A percentile compares a stretch with the other conserved stretches of the same genome.
These are phyloP conservation scores for Hyaloraphidium curvatum DNA, from an alignment of 192 early-diverging fungal species.

Conservation along the genomic window DNA sequence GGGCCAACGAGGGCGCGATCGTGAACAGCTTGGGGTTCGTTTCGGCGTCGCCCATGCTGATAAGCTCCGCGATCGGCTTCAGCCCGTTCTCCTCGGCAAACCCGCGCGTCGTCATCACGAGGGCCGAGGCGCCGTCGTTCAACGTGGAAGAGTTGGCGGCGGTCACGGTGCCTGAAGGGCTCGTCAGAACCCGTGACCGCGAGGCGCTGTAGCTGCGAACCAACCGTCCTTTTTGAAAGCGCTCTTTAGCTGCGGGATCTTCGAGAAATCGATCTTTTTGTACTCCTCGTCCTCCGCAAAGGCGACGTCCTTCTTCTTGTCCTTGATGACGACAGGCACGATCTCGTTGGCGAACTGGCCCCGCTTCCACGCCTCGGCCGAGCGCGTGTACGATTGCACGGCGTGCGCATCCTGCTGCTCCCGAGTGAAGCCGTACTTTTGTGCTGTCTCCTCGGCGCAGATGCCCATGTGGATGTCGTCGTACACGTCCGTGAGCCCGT, in stretches of 20 bases:
- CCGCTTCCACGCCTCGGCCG: constrained; percentile 64
- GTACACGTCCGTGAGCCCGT: constrained; percentile 94
- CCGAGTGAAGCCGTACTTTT: constrained; percentile 64
- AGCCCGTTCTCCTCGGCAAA: constrained; percentile 54
- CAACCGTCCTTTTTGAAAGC: constrained; percentile 72
- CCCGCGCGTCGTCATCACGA: constrained; percentile 61
- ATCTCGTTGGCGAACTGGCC: constrained; percentile 71
- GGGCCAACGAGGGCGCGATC: constrained; percentile 78
- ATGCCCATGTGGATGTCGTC: constrained; percentile 65
- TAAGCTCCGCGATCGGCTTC: constrained; percentile 71
- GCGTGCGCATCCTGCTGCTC: constrained; percentile 84
- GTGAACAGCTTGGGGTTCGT: constrained; percentile 80
- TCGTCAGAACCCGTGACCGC: neutral
- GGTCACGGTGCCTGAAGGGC: constrained; percentile 50
- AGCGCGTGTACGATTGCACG: constrained; percentile 61
- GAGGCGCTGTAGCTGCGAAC: neutral
- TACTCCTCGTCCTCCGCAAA: constrained; percentile 83
- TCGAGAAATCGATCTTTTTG: constrained; percentile 82
- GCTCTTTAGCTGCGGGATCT: constrained; percentile 48
- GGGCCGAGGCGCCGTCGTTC: constrained; percentile 88
- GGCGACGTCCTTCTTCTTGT: constrained; percentile 59
- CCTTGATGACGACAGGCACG: constrained; percentile 62
- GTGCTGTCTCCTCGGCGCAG: constrained; percentile 74
- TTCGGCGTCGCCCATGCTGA: constrained; percentile 82
- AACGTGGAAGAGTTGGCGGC: constrained; percentile 89